phyloP scores from a whole-genome alignment of 176 grass and related monocot genomes.

The Sorghum bicolor region DNA sequence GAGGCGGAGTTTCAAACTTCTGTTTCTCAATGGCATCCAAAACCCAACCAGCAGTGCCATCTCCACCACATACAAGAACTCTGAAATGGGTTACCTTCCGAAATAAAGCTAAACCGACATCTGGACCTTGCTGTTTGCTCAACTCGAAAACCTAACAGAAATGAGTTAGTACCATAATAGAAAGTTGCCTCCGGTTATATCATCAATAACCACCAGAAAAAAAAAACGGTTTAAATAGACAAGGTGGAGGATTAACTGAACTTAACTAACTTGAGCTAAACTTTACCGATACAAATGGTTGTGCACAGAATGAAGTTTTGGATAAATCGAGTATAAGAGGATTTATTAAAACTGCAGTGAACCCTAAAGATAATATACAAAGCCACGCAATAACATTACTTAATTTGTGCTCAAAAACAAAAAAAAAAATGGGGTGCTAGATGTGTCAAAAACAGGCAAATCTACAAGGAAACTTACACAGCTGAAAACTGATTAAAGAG shows the following conservation, averaged over 20 bases:
- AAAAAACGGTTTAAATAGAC: background rate
- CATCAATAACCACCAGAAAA: background rate
- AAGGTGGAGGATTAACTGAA: background rate
- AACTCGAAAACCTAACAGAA: constrained; percentile 71
- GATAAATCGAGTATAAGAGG: background rate
- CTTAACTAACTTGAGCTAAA: constrained; percentile 7
- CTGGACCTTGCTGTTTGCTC: constrained; percentile 73
- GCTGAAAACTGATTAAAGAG: constrained; percentile 12
- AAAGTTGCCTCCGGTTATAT: background rate
- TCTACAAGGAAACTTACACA: constrained; percentile 2
- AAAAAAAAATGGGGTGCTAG: background rate
- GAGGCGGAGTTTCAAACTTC: constrained; percentile 75
- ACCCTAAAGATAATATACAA: background rate
- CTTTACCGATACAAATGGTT: background rate
- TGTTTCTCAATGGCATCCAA: constrained; percentile 83
- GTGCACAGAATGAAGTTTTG: background rate
- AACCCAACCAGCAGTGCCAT: constrained; percentile 80
- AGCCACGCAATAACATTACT: background rate
- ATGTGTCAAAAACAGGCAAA: constrained; percentile 11
- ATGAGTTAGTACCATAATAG: background rate
- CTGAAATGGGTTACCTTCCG: constrained; percentile 73
- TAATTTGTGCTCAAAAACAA: background rate
- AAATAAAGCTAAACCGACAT: constrained; percentile 69
- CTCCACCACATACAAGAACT: constrained; percentile 89
- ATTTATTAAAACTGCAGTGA: background rate